phyloP scores from a whole-genome alignment of 495 filamentous ascomycete species.

The Neurospora pannonica region DNA sequence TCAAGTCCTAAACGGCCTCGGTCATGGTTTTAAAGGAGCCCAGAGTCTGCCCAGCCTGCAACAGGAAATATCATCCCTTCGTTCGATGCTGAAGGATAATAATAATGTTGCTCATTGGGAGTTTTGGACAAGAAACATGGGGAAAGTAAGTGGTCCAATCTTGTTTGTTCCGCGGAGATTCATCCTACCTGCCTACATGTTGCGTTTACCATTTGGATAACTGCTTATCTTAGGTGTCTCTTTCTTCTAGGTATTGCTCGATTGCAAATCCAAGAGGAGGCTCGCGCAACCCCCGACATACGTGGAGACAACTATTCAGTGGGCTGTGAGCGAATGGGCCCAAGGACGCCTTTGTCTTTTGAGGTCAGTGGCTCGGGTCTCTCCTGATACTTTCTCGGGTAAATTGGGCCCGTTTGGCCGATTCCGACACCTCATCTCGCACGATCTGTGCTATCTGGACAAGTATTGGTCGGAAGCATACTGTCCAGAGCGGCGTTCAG shows the following conservation, averaged over 20 bases:
- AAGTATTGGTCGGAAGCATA: background rate
- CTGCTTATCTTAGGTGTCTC: background rate
- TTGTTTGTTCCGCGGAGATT: background rate
- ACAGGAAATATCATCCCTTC: background rate
- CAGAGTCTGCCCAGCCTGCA: background rate
- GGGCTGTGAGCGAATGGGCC: background rate
- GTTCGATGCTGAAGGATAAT: background rate
- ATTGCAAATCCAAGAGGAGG: background rate
- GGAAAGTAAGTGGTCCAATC: background rate
- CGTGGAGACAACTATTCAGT: background rate
- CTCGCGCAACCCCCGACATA: background rate
- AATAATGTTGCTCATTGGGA: background rate
- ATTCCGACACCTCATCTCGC: background rate
- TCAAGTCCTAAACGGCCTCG: no score
- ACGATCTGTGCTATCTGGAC: background rate
- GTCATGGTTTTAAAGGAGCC: no score
- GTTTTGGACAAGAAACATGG: background rate
- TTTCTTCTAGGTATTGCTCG: background rate
- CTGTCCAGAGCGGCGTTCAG: background rate
- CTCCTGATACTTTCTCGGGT: background rate
- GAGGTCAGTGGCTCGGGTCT: background rate
- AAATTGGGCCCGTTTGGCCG: background rate
- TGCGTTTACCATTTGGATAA: background rate
- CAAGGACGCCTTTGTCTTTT: background rate
- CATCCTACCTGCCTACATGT: background rate